Evolutionary conservation across 1,139 yeast species (phyloP).

Genomic region (Yamadazyma diospyri): DNA sequence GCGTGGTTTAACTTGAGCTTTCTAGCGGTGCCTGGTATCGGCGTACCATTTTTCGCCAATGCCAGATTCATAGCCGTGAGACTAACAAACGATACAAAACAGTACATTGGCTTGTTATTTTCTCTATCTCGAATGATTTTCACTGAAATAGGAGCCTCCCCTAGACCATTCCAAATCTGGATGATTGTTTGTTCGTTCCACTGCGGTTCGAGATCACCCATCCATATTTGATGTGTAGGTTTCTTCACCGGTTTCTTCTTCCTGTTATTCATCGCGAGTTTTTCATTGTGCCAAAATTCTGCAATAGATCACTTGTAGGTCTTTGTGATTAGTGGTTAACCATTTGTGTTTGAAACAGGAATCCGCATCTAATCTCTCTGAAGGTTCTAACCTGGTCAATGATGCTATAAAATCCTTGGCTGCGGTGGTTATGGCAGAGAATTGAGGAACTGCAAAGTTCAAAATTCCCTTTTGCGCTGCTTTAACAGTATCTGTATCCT

Average conservation of each 20-base stretch:
- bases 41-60: constrained; percentile 61
- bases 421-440: constrained; percentile 33
- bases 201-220: constrained; percentile 90
- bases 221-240: constrained; percentile 55
- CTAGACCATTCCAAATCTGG: constrained; percentile 57
- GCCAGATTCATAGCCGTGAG: constrained; percentile 72
- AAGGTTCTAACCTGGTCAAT: constrained; percentile 37
- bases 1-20: constrained; percentile 84
- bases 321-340: constrained; percentile 27
- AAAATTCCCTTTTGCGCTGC: constrained; percentile 39
- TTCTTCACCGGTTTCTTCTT: constrained; percentile 1
- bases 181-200: constrained; percentile 74
- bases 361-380: constrained; percentile 27
- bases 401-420: constrained; percentile 44
- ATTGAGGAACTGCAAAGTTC: constrained; percentile 34
- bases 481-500: constrained; percentile 33
- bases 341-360: constrained; percentile 39
- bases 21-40: constrained; percentile 57
- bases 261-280: background rate
- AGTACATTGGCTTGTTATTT: constrained; percentile 42
- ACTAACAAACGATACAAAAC: constrained; percentile 77
- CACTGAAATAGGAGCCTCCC: constrained; percentile 34
- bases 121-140: constrained; percentile 38
- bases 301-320: constrained; percentile 16
- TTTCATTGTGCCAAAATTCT: constrained; percentile 1